Evolutionary conservation across 106 monocot genomes (phyloP), one percentile per base, ranked within the genome.

Genomic region (Xerophyta viscosa): DNA sequence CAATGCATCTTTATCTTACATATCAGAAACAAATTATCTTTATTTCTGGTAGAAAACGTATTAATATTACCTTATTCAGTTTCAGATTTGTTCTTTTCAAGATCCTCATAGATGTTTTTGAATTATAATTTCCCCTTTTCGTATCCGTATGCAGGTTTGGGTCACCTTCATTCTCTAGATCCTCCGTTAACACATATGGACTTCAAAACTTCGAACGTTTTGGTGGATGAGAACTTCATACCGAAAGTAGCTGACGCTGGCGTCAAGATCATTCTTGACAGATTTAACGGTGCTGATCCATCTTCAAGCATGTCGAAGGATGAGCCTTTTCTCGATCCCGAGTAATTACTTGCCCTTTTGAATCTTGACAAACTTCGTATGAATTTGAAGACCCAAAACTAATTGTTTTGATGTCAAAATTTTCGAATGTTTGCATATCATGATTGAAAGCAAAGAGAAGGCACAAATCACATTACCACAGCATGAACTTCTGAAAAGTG

Each of bases 181-280:
- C 78, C 81, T 22, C 81, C 78, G 31, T 12, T 84, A 48, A 31
- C 81, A 13, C 94, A 94, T 31, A 81, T 63, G 78, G 78, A 85
- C 76, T 88, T 94, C 64, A 93, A 88, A 65, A 93, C 93, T 19
- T 56, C 66, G 55, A 93, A 93, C 53, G 83, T 88, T 6, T 77
- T 88, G 30, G 94, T 94, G 6, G 94, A 94, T 49, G 94, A 82
- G 44, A 72, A 88, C 50, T 85, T 84, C 55, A 77, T 84, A 45
- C 75, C 88, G n/a, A 94, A 88, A 75, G 84, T 94, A 63, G 80
- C 84, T 29, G 94, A 94, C 78, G 71, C 75, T 36, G 88, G 94
- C n/a, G 52, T 94, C 9, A 55, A 54, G 57, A 76, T 53, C 55
- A 68, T 94, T 23, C 68, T 84, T 27, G 63, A 68, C 48, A 64